Evolutionary conservation across 2,329 filamentous ascomycete species (phyloP).

Genomic region (Beauveria asiatica): DNA sequence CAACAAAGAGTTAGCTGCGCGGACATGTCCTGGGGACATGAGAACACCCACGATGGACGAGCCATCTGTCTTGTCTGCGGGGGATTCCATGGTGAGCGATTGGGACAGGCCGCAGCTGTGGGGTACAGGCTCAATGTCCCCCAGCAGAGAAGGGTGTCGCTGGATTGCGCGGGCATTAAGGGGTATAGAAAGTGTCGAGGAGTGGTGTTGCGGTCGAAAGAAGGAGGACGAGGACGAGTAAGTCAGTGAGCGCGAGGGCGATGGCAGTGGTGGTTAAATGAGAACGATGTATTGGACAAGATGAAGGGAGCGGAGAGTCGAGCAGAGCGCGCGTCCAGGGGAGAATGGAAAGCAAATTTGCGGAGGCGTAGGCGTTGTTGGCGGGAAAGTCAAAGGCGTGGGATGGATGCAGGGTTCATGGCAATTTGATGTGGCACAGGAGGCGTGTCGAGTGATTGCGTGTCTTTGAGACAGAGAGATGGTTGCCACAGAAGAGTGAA

Average conservation of each 20-base stretch:
- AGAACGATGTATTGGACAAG: background rate
- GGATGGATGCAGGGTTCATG: background rate
- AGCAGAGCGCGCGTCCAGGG: background rate
- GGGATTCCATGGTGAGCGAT: constrained; percentile 9
- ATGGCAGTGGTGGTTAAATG: background rate
- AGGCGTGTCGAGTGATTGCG: constrained; percentile 5
- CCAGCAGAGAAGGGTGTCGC: background rate
- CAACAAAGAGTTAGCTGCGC: constrained; percentile 17
- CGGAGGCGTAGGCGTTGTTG: background rate
- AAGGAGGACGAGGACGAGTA: background rate
- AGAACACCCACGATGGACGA: constrained; percentile 58
- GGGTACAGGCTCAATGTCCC: background rate
- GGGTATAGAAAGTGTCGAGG: background rate
- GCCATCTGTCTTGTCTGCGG: constrained; percentile 57
- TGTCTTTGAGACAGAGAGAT: constrained; percentile 6
- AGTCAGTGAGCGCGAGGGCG: too few relatives aligned
- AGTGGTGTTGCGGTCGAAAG: background rate
- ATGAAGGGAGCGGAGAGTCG: background rate
- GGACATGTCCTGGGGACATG: background rate
- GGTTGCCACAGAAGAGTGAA: constrained; percentile 8
- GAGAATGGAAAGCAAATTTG: background rate
- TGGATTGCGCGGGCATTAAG: background rate
- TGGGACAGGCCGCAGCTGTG: background rate
- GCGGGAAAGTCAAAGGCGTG: background rate
- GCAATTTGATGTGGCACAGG: constrained; percentile 7